These are phyloP conservation scores for Penicillium subrubescens DNA, from an alignment of 495 filamentous ascomycete genomes.

Conservation along the genomic window DNA sequence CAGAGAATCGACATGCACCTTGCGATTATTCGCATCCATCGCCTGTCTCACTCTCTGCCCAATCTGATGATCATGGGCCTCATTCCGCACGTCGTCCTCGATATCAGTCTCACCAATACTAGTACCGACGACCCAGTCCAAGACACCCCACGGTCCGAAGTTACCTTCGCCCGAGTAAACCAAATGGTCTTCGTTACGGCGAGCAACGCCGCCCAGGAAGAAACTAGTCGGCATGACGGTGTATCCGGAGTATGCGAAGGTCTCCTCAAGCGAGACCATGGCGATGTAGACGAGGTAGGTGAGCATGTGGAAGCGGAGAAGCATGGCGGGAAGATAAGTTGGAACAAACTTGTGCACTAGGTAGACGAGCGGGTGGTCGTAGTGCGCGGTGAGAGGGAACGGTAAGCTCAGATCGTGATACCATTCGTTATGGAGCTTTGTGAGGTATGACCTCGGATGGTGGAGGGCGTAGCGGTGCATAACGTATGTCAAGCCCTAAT, in stretches of 20 bases:
- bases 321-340: constrained; percentile 67
- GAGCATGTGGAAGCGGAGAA: constrained; percentile 73
- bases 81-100: constrained; percentile 37
- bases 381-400: constrained; percentile 68
- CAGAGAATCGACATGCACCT: constrained; percentile 23
- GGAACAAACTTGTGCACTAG: constrained; percentile 71
- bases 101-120: constrained; percentile 54
- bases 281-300: constrained; percentile 74
- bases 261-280: constrained; percentile 74
- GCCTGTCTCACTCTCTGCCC: constrained; percentile 28
- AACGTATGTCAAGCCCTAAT: constrained; percentile 59
- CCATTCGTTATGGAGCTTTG: constrained; percentile 60
- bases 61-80: constrained; percentile 25
- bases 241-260: constrained; percentile 77
- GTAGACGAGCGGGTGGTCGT: constrained; percentile 80
- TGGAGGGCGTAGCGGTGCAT: constrained; percentile 76
- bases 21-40: constrained; percentile 30
- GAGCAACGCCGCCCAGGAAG: constrained; percentile 72
- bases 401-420: constrained; percentile 65
- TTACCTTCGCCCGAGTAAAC: constrained; percentile 64
- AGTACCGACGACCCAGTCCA: constrained; percentile 80
- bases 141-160: constrained; percentile 73
- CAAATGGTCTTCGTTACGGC: constrained; percentile 70
- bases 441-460: constrained; percentile 32
- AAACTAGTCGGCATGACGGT: constrained; percentile 68